phyloP scores from a whole-genome alignment of 2,329 filamentous ascomycete genomes.

The Trichoderma sp. region DNA sequence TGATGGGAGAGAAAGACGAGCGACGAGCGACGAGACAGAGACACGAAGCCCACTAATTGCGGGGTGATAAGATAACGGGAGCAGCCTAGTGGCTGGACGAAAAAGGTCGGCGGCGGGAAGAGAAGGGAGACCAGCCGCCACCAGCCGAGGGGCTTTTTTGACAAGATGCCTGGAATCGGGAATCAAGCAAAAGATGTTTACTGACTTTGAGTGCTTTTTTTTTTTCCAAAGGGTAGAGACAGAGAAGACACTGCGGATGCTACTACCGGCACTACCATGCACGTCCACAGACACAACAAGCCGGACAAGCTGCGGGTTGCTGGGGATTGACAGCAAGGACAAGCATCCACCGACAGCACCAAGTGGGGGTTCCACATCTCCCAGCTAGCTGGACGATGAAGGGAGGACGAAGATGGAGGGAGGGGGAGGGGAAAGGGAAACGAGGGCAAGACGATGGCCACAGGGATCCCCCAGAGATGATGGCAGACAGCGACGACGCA shows the following conservation, averaged over 20 bases:
- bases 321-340: slow-evolving; percentile 22
- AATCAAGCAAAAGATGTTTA: neutral
- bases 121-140: neutral
- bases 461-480: neutral
- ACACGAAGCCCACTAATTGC: slow-evolving; percentile 24
- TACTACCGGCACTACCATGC: neutral
- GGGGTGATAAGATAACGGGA: slow-evolving; percentile 28
- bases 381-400: neutral
- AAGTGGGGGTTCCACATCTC: slow-evolving; percentile 1
- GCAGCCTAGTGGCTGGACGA: slow-evolving; percentile 18
- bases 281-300: neutral
- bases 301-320: neutral
- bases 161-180: neutral
- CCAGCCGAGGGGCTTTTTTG: slow-evolving; percentile 1
- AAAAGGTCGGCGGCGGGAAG: neutral
- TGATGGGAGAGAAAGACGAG: neutral
- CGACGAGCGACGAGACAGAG: no score
- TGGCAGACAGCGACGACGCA: neutral
- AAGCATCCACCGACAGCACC: neutral
- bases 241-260: neutral
- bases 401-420: neutral
- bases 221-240: neutral
- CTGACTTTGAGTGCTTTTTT: neutral
- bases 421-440: neutral
- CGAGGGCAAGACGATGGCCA: slow-evolving; percentile 12